Conservation (phyloP, 768 basidiomycete species). For the Boletus bicolor region DNA sequence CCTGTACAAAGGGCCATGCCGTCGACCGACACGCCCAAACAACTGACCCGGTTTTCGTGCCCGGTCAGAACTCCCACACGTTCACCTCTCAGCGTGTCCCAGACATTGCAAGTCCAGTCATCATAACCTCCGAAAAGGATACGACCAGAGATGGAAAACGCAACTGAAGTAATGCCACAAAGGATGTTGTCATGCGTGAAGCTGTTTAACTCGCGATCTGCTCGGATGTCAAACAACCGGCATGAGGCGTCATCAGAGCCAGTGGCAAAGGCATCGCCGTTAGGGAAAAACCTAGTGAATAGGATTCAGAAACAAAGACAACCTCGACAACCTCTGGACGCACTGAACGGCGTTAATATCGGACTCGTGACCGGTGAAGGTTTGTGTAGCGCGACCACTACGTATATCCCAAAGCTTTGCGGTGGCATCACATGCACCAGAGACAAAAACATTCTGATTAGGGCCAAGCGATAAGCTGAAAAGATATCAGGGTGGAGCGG, state of each 20-base stretch:
- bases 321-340: constrained; percentile 33
- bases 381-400: constrained; percentile 95
- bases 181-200: constrained; percentile 99
- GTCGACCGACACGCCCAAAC: constrained; percentile 92
- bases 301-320: constrained; percentile 4
- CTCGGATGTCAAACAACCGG: constrained; percentile 95
- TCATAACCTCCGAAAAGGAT: constrained; percentile 99
- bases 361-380: constrained; percentile 97
- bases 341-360: constrained; percentile 99
- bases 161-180: constrained; percentile 98
- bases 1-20: constrained; percentile 99
- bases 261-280: constrained; percentile 97
- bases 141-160: constrained; percentile 96
- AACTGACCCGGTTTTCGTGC: constrained; percentile 97
- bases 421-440: constrained; percentile 97
- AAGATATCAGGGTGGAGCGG: constrained; percentile 10
- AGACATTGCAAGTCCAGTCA: constrained; percentile 99
- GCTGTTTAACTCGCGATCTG: constrained; percentile 93
- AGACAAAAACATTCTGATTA: constrained; percentile 95
- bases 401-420: constrained; percentile 99
- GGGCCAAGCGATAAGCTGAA: constrained; percentile 89
- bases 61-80: constrained; percentile 96
- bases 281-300: constrained; percentile 88
- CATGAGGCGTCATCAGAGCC: constrained; percentile 99
- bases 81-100: constrained; percentile 98